These are phyloP conservation scores for Ceratobasidium sp. DNA, from an alignment of 1,284 basidiomycete genomes.

Conservation along the genomic window DNA sequence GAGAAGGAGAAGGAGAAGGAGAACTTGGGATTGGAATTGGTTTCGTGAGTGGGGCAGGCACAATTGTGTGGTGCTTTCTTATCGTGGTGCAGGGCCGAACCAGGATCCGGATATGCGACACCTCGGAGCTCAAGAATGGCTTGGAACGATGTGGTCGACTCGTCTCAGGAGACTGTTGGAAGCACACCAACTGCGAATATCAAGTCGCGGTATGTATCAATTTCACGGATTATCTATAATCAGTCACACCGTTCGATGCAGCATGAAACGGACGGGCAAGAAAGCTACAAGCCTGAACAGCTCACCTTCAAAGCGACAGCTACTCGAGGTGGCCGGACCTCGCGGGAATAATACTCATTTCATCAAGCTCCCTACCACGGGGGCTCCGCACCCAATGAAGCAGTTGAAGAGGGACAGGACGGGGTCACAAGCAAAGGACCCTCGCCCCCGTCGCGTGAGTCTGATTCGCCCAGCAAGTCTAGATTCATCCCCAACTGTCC, in stretches of 20 bases:
- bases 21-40: background rate
- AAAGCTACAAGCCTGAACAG: background rate
- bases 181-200: background rate
- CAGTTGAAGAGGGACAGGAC: background rate
- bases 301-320: background rate
- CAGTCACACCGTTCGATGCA: too few relatives aligned
- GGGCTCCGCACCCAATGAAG: background rate
- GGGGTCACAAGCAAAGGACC: background rate
- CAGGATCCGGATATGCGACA: background rate
- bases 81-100: too few relatives aligned
- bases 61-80: too few relatives aligned
- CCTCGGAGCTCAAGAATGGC: background rate
- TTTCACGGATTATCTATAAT: too few relatives aligned
- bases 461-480: background rate
- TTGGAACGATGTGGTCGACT: too few relatives aligned
- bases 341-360: background rate
- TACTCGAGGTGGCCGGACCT: background rate
- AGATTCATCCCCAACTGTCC: too few relatives aligned
- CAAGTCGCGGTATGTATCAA: background rate
- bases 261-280: too few relatives aligned
- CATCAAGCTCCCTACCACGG: background rate
- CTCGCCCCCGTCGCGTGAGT: background rate
- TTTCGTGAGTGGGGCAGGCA: background rate
- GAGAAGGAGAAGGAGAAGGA: constrained; percentile 7
- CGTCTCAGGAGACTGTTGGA: background rate